A percentile compares a stretch with the other conserved stretches of the same genome.
These are phyloP conservation scores for Wallacemonas collosoma DNA, from an alignment of 208 protist genomes.

Conservation along the genomic window DNA sequence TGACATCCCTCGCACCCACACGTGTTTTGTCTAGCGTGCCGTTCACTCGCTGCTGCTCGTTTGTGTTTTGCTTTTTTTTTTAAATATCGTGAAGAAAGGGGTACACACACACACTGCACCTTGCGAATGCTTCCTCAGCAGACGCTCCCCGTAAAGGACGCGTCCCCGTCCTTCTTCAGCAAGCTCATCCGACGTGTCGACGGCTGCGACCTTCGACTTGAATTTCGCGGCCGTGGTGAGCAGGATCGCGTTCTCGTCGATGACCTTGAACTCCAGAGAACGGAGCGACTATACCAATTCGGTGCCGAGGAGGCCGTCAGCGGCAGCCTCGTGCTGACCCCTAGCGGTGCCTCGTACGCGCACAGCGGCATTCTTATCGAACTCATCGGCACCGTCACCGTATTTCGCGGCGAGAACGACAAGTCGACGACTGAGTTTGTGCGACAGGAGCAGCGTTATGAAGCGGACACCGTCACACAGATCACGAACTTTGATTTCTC, in stretches of 20 bases:
- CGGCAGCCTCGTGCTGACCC: conserved; percentile 56
- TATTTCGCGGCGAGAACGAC: conserved; percentile 26
- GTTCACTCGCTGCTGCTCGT: neutral
- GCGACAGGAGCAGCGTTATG: conserved; percentile 70
- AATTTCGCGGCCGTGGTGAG: conserved; percentile 49
- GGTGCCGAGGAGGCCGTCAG: conserved; percentile 46
- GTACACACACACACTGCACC: neutral
- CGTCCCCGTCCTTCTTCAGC: conserved; percentile 53
- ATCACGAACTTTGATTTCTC: conserved; percentile 63
- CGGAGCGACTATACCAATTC: conserved; percentile 65
- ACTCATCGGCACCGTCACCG: conserved; percentile 57
- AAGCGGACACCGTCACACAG: conserved; percentile 54
- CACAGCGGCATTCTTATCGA: conserved; percentile 79
- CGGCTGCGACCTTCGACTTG: conserved; percentile 69
- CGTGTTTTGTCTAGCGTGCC: too few species aligned
- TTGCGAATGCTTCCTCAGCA: conserved; percentile 52
- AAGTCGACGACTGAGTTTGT: conserved; percentile 44
- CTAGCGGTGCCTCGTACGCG: conserved; percentile 52
- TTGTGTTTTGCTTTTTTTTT: neutral
- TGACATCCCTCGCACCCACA: too few species aligned
- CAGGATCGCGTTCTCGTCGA: conserved; percentile 41
- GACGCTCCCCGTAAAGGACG: conserved; percentile 58
- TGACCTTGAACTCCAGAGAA: conserved; percentile 22
- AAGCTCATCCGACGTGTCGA: conserved; percentile 72
- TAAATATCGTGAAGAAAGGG: neutral